Percentiles rank a stretch among this genome's conserved stretches.
phyloP scores from a whole-genome alignment of 345 rosid genomes.

The Pistacia atlantica region DNA sequence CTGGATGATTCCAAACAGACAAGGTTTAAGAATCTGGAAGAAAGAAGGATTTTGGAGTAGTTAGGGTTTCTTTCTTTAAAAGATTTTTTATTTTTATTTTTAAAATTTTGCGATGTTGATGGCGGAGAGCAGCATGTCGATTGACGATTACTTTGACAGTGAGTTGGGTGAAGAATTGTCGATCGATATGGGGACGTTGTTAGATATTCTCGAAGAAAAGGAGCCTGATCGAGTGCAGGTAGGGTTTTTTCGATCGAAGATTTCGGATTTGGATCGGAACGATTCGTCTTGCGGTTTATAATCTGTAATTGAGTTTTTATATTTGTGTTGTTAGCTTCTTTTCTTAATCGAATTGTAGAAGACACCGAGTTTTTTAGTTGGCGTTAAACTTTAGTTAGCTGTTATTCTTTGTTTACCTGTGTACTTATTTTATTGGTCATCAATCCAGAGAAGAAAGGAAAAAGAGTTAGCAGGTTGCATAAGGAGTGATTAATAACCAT shows the following conservation, averaged over 20 bases:
- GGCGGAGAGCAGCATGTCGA: constrained; percentile 37
- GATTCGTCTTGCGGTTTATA: not conserved
- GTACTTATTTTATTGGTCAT: not conserved
- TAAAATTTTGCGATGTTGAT: constrained; percentile 26
- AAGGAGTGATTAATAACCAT: not conserved
- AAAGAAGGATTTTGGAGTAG: not conserved
- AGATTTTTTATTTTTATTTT: constrained; percentile 7
- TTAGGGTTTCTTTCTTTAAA: constrained; percentile 13
- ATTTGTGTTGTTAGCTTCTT: not conserved
- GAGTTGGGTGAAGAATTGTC: constrained; percentile 28
- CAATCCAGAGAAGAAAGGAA: not conserved
- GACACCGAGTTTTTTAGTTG: not conserved
- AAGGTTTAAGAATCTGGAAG: not conserved
- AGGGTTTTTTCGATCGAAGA: constrained; percentile 18
- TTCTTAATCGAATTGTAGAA: not conserved
- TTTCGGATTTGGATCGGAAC: constrained; percentile 1
- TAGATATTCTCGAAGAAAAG: constrained; percentile 43
- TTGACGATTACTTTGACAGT: constrained; percentile 17
- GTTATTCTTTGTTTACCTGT: not conserved
- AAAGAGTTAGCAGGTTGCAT: not conserved
- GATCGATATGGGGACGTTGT: constrained; percentile 43
- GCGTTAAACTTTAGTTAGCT: not conserved
- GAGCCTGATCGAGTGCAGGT: constrained; percentile 40
- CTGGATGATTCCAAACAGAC: not conserved
- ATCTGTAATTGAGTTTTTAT: not conserved